Base-by-base conservation (phyloP, 148 eudicot genomes). In the Chenopodium quinoa region DNA sequence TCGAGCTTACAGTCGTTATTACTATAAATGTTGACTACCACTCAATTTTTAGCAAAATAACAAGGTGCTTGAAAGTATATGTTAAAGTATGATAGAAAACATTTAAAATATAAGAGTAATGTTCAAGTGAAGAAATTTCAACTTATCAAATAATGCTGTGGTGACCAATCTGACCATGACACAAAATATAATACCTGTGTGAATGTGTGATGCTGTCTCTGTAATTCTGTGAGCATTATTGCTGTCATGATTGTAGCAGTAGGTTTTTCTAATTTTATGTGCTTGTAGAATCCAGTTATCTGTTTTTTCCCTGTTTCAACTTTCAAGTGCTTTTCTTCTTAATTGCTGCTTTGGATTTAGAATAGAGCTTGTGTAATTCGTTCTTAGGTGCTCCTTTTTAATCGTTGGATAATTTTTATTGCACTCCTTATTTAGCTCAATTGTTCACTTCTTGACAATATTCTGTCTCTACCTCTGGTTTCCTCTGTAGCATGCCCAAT, bases 401-500 rank as follows among this genome's bases (percentile, higher is more conserved):
- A 32, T 44, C 32, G 79, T 58, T 40, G 44, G 50, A 71, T 71
- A 40, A 37, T 32, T 83, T 32, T 67, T 19, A 9, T n/a, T 71
- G 22, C 52, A 4, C 31, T 81, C 1, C 48, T 16, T 29, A 34
- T 65, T 73, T 62, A 19, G 67, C 67, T 48, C 12, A 6, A 22
- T 12, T 37, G 13, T 76, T 52, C 16, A 27, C 12, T 23, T 23
- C 23, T 29, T 22, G 70, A 75, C 16, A 16, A 34, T 63, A 22
- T 44, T 50, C 64, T 20, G 50, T 81, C 58, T 73, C 44, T 6
- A 40, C 44, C 7, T 67, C 34, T 81, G 70, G 22, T 58, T 65
- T 67, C 27, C 29, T 54, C 76, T 81, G 79, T 82, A 95, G 99
- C 93, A 70, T 95, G 98, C 80, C 97, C 99, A 78, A 76, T 81